These are phyloP conservation scores for Luvunga scandens DNA, from an alignment of 345 rosid species.

Conservation along the genomic window DNA sequence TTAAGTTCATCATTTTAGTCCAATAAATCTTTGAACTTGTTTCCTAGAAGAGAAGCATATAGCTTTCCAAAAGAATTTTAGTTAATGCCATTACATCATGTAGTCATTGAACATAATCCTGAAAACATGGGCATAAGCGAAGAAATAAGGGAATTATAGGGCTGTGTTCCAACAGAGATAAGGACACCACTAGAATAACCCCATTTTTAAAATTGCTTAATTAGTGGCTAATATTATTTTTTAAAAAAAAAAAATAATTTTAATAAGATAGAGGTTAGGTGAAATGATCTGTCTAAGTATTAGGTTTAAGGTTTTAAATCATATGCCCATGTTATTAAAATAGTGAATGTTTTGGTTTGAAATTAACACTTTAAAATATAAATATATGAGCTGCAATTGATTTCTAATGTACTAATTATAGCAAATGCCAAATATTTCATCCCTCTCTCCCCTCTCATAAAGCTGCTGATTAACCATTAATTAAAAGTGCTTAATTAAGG, in stretches of 20 bases:
- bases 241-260: background rate
- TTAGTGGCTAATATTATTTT: background rate
- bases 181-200: slow-evolving; percentile 19
- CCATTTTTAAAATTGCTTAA: background rate
- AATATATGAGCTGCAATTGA: background rate
- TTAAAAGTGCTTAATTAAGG: background rate
- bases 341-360: background rate
- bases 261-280: slow-evolving; percentile 19
- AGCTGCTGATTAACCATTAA: background rate
- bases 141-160: slow-evolving; percentile 2
- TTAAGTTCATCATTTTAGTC: background rate
- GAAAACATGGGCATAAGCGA: background rate
- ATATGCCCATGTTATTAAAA: background rate
- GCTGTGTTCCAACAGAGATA: slow-evolving; percentile 8
- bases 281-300: slow-evolving; percentile 15
- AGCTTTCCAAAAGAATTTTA: background rate
- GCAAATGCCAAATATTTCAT: background rate
- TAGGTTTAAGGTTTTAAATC: slow-evolving; percentile 8
- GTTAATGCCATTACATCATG: background rate
- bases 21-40: background rate
- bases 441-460: background rate
- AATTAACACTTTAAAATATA: background rate
- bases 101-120: slow-evolving; percentile 1
- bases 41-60: background rate
- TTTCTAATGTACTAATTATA: background rate